These are phyloP conservation scores for Metschnikowia lunata DNA, from an alignment of 805 yeast species.

Conservation along the genomic window DNA sequence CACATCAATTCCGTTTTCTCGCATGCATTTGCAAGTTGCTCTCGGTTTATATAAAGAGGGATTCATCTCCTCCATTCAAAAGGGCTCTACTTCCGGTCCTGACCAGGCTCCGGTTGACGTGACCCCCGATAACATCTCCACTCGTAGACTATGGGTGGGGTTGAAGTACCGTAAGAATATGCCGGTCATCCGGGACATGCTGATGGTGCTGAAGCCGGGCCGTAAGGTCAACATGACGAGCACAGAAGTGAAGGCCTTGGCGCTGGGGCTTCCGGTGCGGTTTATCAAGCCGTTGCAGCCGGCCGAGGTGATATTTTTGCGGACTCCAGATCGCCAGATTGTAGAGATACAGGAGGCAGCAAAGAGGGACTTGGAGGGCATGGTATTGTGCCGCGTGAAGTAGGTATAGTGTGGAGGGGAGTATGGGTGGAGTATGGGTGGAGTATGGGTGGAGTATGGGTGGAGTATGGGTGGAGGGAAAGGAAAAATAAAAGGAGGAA, in stretches of 20 bases:
- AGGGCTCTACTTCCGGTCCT: constrained; percentile 84
- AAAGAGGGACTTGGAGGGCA: constrained; percentile 63
- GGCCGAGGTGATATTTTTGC: constrained; percentile 80
- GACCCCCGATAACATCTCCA: constrained; percentile 80
- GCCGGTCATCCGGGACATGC: constrained; percentile 70
- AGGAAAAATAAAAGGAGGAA: background rate
- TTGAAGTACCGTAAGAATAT: constrained; percentile 78
- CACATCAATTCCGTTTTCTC: constrained; percentile 79
- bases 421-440: background rate
- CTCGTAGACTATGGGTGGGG: constrained; percentile 88
- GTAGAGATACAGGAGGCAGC: constrained; percentile 86
- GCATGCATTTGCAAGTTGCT: constrained; percentile 78
- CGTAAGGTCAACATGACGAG: constrained; percentile 61
- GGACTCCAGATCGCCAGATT: constrained; percentile 43
- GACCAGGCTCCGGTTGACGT: constrained; percentile 69
- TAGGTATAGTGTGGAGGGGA: constrained; percentile 16
- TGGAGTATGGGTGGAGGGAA: no score
- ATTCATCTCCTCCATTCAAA: constrained; percentile 74
- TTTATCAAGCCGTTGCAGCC: constrained; percentile 78
- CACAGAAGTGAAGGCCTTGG: constrained; percentile 65
- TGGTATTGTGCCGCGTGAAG: constrained; percentile 74
- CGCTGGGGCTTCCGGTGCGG: constrained; percentile 73
- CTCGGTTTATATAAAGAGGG: constrained; percentile 88
- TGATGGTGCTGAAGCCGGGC: constrained; percentile 80
- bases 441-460: background rate